phyloP scores from a whole-genome alignment of 371 early-diverging fungal genomes.

The Mortierella sp. region DNA sequence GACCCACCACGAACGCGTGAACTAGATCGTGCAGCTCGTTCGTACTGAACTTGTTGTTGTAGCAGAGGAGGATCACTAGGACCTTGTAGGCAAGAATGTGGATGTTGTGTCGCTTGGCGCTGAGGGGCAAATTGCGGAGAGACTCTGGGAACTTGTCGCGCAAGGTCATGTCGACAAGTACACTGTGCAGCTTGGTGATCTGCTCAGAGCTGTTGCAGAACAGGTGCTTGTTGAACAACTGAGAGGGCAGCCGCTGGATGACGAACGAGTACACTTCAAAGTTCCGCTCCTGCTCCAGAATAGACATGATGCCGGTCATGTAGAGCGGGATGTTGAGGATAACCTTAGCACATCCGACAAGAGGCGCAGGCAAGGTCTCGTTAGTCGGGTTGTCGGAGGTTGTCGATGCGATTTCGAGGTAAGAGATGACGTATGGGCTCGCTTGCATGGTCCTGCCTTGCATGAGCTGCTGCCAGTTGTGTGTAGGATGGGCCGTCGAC shows the following conservation, averaged over 20 bases:
- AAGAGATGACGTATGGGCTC: constrained; percentile 63
- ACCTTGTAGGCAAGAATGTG: constrained; percentile 74
- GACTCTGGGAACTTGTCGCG: constrained; percentile 46
- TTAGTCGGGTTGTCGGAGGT: constrained; percentile 35
- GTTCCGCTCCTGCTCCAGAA: constrained; percentile 74
- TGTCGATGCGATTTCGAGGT: constrained; percentile 49
- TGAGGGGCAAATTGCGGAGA: constrained; percentile 46
- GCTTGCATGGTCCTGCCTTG: constrained; percentile 58
- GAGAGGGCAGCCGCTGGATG: constrained; percentile 72
- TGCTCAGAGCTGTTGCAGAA: constrained; percentile 71
- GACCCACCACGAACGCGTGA: constrained; percentile 81
- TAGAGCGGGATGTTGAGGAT: constrained; percentile 66
- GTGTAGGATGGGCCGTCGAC: constrained; percentile 30
- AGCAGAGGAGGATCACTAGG: constrained; percentile 79
- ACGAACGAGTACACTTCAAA: constrained; percentile 78
- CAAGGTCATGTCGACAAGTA: constrained; percentile 42
- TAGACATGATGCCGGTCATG: constrained; percentile 64
- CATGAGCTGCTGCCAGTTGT: constrained; percentile 52
- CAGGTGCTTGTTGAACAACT: constrained; percentile 81
- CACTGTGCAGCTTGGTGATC: constrained; percentile 56
- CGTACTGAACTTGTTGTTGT: constrained; percentile 79
- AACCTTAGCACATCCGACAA: constrained; percentile 43
- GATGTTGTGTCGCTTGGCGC: constrained; percentile 55
- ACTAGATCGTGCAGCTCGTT: constrained; percentile 83
- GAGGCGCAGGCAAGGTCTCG: constrained; percentile 46